Evolutionary conservation across 106 monocot species (phyloP), one percentile per base, ranked within the genome.

Genomic region (Apostasia shenzhenica): DNA sequence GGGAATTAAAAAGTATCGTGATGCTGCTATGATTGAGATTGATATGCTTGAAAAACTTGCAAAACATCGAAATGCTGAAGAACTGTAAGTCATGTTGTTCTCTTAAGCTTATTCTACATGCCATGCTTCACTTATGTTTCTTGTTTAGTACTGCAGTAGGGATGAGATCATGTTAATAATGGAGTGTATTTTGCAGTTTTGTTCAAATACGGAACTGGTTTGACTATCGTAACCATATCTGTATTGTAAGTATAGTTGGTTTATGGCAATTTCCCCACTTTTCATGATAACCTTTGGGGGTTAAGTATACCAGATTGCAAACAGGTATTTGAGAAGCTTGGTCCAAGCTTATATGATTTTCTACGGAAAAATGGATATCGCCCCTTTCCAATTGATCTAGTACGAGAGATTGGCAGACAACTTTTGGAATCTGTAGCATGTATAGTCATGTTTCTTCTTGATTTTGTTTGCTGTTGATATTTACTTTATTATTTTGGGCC

Each of bases 141-240:
- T 67, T 68, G 77, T 49, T 41, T 62, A 62, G 9, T 42, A 59
- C 54, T 55, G 52, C 74, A n/a, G 48, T 81, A 69, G 62, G 48
- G 63, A 48, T 72, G 57, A 71, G 61, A 70, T 80, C 70, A 74
- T 61, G 41, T 70, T 8, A 55, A 9, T 67, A 66, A 76, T 61
- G 76, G 76, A 61, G 9, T 69, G 73, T 79, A 72, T 97, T 84
- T 97, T 97, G 97, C 97, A 97, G 97, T 87, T 97, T 86, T 97
- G 97, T 97, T 63, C 92, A 97, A 92, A 86, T 92, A 82, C 73
- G 97, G 97, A 89, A 97, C 92, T 97, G 97, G 97, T 97, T 97
- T 89, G 97, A 97, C 87, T 97, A 97, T 92, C 92, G 97, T 92
- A 97, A 92, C 87, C 97, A 95, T 95, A 85, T 95, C 71, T 92